These are phyloP conservation scores for Alternaria postmessia DNA, from an alignment of 2,329 filamentous ascomycete genomes.

Conservation along the genomic window DNA sequence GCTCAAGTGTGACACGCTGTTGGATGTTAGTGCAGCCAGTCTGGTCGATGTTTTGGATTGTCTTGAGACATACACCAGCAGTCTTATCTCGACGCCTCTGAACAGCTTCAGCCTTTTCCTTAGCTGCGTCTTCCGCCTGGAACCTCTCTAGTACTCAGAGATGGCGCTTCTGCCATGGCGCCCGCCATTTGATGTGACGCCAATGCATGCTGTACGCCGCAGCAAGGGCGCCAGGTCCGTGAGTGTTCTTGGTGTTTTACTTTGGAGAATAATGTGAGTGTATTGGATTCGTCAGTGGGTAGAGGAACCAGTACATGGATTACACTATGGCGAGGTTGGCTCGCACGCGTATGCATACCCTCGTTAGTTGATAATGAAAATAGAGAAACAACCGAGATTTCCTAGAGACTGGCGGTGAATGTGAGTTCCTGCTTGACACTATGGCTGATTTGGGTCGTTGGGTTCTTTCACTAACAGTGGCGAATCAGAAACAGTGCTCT, in stretches of 20 bases:
- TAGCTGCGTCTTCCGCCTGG: conserved; percentile 1
- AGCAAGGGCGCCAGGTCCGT: neutral
- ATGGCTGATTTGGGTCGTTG: neutral
- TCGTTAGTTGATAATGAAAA: neutral
- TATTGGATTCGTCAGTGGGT: neutral
- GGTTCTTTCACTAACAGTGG: too few species aligned
- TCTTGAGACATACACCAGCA: neutral
- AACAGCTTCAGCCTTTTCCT: neutral
- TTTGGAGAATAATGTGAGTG: neutral
- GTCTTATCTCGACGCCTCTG: neutral
- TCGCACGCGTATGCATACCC: neutral
- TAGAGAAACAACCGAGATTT: neutral
- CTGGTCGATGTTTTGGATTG: neutral
- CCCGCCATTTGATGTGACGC: conserved; percentile 10
- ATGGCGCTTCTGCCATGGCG: conserved; percentile 5
- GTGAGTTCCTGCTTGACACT: neutral
- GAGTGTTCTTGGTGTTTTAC: neutral
- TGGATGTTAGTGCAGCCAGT: neutral
- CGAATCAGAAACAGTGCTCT: neutral
- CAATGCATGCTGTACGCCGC: conserved; percentile 8
- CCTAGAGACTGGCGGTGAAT: neutral
- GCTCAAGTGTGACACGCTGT: neutral
- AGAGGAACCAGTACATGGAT: neutral
- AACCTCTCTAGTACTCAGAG: conserved; percentile 5
- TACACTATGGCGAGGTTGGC: neutral